These are phyloP conservation scores for Sorghum bicolor DNA, from an alignment of 176 grass and related monocot species.

Conservation along the genomic window Sorghum_bicolor_NCBIv3 NC_012870.2:58826001-58826500, in stretches of 20 bases:
- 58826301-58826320: background rate
- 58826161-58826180: slow-evolving; percentile 15
- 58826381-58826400: too few species aligned
- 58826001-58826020: slow-evolving; percentile 58
- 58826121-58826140: slow-evolving; percentile 18
- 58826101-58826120: background rate
- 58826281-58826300: background rate
- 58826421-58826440: too few species aligned
- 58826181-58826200: background rate
- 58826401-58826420: too few species aligned
- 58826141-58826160: slow-evolving; percentile 1
- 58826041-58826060: slow-evolving; percentile 62
- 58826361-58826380: too few species aligned
- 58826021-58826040: slow-evolving; percentile 79
- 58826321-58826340: too few species aligned
- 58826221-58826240: background rate
- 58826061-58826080: slow-evolving; percentile 61
- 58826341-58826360: too few species aligned
- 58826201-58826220: background rate
- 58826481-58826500: too few species aligned
- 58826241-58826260: background rate
- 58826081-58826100: slow-evolving; percentile 26
- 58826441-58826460: too few species aligned
- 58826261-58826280: background rate
- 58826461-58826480: too few species aligned